A percentile compares a stretch with the other conserved stretches of the same genome.
These are phyloP conservation scores for Neonectria faginata DNA, from an alignment of 2,329 filamentous ascomycete genomes.

Conservation along the genomic window DNA sequence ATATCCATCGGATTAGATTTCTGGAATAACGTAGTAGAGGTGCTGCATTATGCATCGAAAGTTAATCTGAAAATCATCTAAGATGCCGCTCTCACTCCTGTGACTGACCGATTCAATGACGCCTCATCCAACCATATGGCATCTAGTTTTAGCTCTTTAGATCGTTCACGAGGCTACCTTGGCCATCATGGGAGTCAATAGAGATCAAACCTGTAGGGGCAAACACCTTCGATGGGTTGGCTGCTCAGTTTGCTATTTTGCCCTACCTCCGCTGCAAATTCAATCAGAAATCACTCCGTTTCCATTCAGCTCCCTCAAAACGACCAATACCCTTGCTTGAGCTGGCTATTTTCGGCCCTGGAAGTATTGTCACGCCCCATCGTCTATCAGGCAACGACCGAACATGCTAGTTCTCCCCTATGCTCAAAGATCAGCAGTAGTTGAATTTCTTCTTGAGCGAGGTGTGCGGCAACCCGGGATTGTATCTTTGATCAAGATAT, in stretches of 20 bases:
- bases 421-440: background rate
- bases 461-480: constrained; percentile 3
- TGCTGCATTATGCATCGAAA: constrained; percentile 51
- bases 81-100: constrained; percentile 7
- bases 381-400: background rate
- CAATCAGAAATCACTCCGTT: background rate
- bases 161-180: background rate
- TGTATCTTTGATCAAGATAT: constrained; percentile 5
- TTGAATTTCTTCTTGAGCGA: constrained; percentile 4
- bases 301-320: constrained; percentile 1
- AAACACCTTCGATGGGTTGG: constrained; percentile 8
- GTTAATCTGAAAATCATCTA: constrained; percentile 33
- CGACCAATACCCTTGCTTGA: background rate
- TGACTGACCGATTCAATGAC: constrained; percentile 5
- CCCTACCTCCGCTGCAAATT: constrained; percentile 9
- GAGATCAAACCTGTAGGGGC: background rate
- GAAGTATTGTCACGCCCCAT: background rate
- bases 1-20: too few relatives aligned
- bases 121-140: constrained; percentile 1
- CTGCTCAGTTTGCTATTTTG: constrained; percentile 1
- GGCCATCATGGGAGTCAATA: background rate
- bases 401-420: background rate
- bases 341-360: constrained; percentile 1
- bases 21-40: constrained; percentile 35
- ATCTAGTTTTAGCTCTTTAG: too few relatives aligned